phyloP scores from a whole-genome alignment of 2,329 filamentous ascomycete species.

The Coniochaeta sp. region DNA sequence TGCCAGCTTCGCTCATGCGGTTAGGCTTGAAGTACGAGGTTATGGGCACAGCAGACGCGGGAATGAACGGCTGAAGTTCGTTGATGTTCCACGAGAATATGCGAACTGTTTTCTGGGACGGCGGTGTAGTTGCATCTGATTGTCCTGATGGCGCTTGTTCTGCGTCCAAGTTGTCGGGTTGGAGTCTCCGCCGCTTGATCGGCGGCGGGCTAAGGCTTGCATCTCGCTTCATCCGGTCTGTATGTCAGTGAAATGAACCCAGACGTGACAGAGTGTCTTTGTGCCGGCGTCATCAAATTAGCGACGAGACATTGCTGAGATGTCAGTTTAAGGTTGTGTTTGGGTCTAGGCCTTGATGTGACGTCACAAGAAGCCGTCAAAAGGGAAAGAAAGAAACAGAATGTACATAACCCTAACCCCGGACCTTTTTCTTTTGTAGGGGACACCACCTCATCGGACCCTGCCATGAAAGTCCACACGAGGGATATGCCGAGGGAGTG shows the following conservation, averaged over 20 bases:
- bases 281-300: not conserved
- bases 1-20: not conserved
- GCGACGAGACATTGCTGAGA: not conserved
- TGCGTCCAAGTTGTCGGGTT: not conserved
- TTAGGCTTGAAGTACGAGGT: slow-evolving; percentile 16
- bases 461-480: slow-evolving; percentile 1
- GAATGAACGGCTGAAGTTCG: slow-evolving; percentile 14
- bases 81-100: slow-evolving; percentile 20
- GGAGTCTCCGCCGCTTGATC: slow-evolving; percentile 4
- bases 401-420: not conserved
- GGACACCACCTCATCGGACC: not conserved
- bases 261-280: not conserved
- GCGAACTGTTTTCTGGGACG: slow-evolving; percentile 9
- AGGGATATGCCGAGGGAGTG: slow-evolving; percentile 1
- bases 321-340: not conserved
- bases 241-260: not conserved
- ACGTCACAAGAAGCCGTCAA: not conserved
- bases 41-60: slow-evolving; percentile 10
- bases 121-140: not conserved
- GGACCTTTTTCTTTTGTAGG: not conserved
- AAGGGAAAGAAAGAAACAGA: too few relatives aligned
- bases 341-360: not conserved
- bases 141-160: not conserved
- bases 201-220: slow-evolving; percentile 6
- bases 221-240: not conserved